Conservation (phyloP, 2,329 filamentous ascomycete genomes). For the Passalora sequoiae region DNA sequence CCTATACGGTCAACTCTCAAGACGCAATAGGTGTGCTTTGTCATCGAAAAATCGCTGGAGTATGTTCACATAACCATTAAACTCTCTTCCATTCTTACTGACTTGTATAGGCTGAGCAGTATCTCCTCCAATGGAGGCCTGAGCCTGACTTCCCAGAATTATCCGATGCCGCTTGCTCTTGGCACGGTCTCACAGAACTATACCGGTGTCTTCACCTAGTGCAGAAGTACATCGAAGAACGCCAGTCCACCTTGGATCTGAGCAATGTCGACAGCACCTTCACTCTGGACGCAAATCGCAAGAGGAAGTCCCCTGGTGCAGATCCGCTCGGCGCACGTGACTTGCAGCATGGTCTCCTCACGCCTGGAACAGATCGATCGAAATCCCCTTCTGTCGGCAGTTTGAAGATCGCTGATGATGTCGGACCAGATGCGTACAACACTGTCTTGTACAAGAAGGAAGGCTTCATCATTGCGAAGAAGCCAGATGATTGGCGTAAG, state of each 20-base stretch:
- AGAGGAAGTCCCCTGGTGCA: conserved; percentile 26
- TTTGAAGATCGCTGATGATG: not conserved
- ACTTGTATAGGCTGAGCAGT: conserved; percentile 36
- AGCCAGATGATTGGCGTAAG: conserved; percentile 12
- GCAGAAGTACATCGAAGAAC: conserved; percentile 39
- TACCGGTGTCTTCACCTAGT: conserved; percentile 36
- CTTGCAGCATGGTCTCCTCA: conserved; percentile 18
- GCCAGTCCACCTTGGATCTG: not conserved
- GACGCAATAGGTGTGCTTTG: conserved; percentile 27
- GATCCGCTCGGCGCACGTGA: conserved; percentile 17
- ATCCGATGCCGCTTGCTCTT: conserved; percentile 35
- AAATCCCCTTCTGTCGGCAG: conserved; percentile 7
- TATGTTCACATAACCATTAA: conserved; percentile 17
- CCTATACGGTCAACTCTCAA: conserved; percentile 15
- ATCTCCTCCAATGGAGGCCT: conserved; percentile 40
- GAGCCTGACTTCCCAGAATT: conserved; percentile 9
- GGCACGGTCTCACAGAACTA: conserved; percentile 42
- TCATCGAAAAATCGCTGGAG: conserved; percentile 25
- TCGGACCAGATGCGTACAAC: conserved; percentile 37
- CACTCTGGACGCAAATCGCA: conserved; percentile 11
- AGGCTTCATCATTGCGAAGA: conserved; percentile 34
- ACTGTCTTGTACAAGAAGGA: conserved; percentile 35
- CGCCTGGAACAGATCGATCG: conserved; percentile 11
- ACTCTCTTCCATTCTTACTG: conserved; percentile 4
- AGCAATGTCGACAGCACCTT: not conserved